These are phyloP conservation scores for Brasenia schreberi DNA, from an alignment of 164 flowering plant species.

Conservation along the genomic window DNA sequence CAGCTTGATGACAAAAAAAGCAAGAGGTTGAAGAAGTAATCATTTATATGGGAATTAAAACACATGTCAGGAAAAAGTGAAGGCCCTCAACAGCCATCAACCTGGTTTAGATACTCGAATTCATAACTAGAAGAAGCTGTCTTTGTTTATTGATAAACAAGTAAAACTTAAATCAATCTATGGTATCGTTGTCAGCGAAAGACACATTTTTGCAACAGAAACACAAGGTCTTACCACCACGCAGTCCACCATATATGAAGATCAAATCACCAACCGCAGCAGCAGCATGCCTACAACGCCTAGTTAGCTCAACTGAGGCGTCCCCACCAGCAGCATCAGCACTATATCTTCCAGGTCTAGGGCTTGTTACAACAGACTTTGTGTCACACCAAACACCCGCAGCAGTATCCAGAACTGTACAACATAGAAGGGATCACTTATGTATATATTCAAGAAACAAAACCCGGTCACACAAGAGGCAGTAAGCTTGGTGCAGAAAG, in stretches of 20 bases:
- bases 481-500: too few relatives aligned
- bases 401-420: conserved; percentile 92
- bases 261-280: conserved; percentile 95
- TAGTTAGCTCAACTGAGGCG: conserved; percentile 91
- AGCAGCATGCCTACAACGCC: conserved; percentile 99
- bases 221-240: conserved; percentile 71
- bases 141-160: too few relatives aligned
- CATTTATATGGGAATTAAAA: not conserved
- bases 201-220: not conserved
- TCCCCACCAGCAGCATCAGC: conserved; percentile 99
- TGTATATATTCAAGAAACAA: too few relatives aligned
- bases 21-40: not conserved
- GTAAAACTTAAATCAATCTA: too few relatives aligned
- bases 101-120: too few relatives aligned
- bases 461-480: too few relatives aligned
- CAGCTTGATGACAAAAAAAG: not conserved
- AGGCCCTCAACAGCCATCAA: not conserved
- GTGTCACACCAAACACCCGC: conserved; percentile 99
- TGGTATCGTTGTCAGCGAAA: too few relatives aligned
- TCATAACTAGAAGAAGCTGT: too few relatives aligned
- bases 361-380: conserved; percentile 90
- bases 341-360: conserved; percentile 92
- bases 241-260: conserved; percentile 93
- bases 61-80: not conserved
- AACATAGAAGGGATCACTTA: conserved; percentile 5